Evolutionary conservation across 2,329 filamentous ascomycete species (phyloP), one percentile per base, ranked within the genome.

Genomic region (Epichloe elymi): DNA sequence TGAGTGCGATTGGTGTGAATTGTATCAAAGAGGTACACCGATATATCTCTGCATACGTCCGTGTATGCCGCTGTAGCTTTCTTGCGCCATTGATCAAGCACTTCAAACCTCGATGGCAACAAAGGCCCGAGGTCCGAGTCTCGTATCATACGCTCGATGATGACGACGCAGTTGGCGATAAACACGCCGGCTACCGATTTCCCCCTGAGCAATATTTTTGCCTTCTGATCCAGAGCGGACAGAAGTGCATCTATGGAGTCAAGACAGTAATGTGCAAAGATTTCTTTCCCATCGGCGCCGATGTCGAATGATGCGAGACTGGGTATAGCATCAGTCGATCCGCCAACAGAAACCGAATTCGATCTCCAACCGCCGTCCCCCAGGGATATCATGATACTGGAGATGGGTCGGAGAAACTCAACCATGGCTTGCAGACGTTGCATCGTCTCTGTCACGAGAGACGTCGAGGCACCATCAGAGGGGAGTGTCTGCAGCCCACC

Each of bases 301-400:
- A 96, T 83, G 61, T 97, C 91, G 61, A 95, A 88, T 0, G 87
- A 85, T 12, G 82, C 80, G 33, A 89, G 73, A 48, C 83, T 86
- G 0, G 85, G 83, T 19, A 83, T 78, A 30, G 78, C 78, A 41
- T 86, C 80, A 6, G 78, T 79, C 3, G 76, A 76, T 11, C 78
- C 77, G 10, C 76, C 71, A 41, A 74, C 71, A 15, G 72, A 68
- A 33, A 72, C 68, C 10, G 70, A 67, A 19, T 66, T 71, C 3
- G 75, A 74, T 54, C 79, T 81, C 93, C 93, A 98, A 37, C 91
- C 91, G 1, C 90, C 89, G 60, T 97, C 90, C 17, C 93, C 93
- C 10, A 98, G 71, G 0, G 90, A 95, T 30, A 93, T 83, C 74
- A 98, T 83, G 58, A 98, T 88, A 54, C 87, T 91, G 3, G 87